Percentiles rank a stretch among this genome's conserved stretches.
These are phyloP conservation scores for Globisporangium carolinianum DNA, from an alignment of 352 stramenopile genomes.

Conservation along the genomic window DNA sequence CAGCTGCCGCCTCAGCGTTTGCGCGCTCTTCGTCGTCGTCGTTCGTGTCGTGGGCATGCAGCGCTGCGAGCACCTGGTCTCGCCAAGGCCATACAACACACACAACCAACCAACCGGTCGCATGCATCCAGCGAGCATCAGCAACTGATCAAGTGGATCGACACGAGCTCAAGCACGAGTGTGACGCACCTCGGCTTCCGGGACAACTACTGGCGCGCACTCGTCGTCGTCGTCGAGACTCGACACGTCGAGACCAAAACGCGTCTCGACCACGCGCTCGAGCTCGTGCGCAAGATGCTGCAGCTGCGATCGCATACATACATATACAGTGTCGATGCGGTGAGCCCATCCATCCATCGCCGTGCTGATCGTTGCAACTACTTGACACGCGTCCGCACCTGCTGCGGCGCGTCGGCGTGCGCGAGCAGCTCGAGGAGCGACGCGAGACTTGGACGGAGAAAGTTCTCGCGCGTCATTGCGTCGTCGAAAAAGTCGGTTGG, in stretches of 20 bases:
- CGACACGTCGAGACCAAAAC: constrained; percentile 27
- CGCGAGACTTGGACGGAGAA: constrained; percentile 45
- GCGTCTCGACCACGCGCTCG: constrained; percentile 19
- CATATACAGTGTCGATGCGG: background rate
- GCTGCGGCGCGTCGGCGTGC: constrained; percentile 25
- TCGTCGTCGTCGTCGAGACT: constrained; percentile 27
- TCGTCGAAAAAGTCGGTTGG: constrained; percentile 68
- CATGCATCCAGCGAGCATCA: background rate
- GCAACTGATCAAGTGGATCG: background rate
- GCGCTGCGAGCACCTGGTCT: constrained; percentile 2
- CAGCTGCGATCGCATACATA: constrained; percentile 16
- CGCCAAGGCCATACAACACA: too few species aligned
- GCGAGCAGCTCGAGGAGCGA: constrained; percentile 63
- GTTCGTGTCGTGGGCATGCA: background rate
- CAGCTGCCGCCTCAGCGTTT: constrained; percentile 9
- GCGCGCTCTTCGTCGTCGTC: constrained; percentile 3
- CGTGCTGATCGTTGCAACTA: too few species aligned
- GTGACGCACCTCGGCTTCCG: constrained; percentile 26
- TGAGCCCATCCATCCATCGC: too few species aligned
- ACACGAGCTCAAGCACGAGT: too few species aligned
- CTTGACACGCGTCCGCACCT: constrained; percentile 15
- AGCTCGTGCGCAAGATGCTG: constrained; percentile 21
- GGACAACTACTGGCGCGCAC: constrained; percentile 41
- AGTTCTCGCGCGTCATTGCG: constrained; percentile 51
- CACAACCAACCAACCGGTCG: too few species aligned